A percentile compares a stretch with the other conserved stretches of the same genome.
Conservation (phyloP, 768 basidiomycete genomes). For the Tephrocybe rancida region DNA sequence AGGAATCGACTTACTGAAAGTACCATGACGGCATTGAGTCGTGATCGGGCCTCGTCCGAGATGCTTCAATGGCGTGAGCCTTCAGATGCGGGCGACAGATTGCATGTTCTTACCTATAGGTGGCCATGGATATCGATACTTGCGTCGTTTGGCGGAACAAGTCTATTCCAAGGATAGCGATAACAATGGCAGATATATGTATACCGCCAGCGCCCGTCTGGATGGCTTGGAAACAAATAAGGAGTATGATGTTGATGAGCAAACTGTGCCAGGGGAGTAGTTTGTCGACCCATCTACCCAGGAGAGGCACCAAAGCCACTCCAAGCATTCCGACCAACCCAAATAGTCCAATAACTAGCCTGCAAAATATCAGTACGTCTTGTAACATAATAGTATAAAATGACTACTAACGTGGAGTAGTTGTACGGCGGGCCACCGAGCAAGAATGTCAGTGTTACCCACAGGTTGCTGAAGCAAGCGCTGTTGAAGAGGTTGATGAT, state of each 20-base stretch:
- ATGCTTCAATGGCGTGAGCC: conserved; percentile 27
- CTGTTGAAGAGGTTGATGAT: conserved; percentile 66
- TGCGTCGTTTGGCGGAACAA: conserved; percentile 74
- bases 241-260: conserved; percentile 49
- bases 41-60: conserved; percentile 52
- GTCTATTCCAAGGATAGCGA: conserved; percentile 71
- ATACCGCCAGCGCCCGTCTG: conserved; percentile 72
- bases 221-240: conserved; percentile 57
- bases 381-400: neutral
- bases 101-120: conserved; percentile 46
- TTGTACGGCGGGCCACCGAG: conserved; percentile 75
- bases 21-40: conserved; percentile 76
- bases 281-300: conserved; percentile 67
- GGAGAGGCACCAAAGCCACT: conserved; percentile 68
- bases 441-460: conserved; percentile 82
- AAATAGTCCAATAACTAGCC: conserved; percentile 68
- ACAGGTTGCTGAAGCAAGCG: conserved; percentile 59
- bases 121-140: conserved; percentile 61
- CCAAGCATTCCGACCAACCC: conserved; percentile 74
- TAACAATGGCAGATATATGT: conserved; percentile 67
- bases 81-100: conserved; percentile 1
- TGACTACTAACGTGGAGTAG: conserved; percentile 62
- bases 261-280: conserved; percentile 80
- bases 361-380: conserved; percentile 16
- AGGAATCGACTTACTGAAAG: conserved; percentile 47